Percentiles rank a stretch among this genome's conserved stretches.
These are phyloP conservation scores for Cryptococcus amylolentus DNA, from an alignment of 1,284 basidiomycete species.

Conservation along the genomic window DNA sequence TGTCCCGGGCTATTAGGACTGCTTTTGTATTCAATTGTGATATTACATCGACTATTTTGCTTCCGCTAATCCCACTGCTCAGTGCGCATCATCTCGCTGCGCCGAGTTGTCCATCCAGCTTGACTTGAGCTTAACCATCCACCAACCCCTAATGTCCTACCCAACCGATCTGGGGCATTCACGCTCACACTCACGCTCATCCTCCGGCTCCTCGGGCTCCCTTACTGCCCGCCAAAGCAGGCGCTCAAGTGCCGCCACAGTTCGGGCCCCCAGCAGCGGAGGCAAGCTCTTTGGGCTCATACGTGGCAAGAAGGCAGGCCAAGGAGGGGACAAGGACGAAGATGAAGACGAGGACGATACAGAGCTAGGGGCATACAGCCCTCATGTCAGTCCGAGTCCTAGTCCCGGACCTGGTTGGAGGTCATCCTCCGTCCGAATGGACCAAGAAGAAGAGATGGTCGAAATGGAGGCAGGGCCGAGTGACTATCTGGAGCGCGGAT, in stretches of 20 bases:
- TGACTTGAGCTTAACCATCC: background rate
- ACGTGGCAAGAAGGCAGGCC: background rate
- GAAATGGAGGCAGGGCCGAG: slow-evolving; percentile 18
- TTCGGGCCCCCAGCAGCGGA: background rate
- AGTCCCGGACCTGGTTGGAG: slow-evolving; percentile 8
- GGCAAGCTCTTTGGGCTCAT: slow-evolving; percentile 7
- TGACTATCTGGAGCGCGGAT: slow-evolving; percentile 13
- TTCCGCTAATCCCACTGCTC: too few relatives aligned
- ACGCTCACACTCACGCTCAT: slow-evolving; percentile 19
- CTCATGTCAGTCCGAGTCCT: background rate
- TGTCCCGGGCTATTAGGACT: too few relatives aligned
- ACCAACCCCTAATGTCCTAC: background rate
- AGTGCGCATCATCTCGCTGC: too few relatives aligned
- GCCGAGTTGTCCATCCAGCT: background rate
- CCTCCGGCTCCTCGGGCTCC: slow-evolving; percentile 20
- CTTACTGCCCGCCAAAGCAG: slow-evolving; percentile 19
- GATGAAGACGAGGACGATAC: background rate
- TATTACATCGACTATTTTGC: too few relatives aligned
- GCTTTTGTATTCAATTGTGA: too few relatives aligned
- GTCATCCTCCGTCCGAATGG: background rate
- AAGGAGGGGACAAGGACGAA: slow-evolving; percentile 3
- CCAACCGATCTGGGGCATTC: background rate
- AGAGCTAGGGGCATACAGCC: background rate
- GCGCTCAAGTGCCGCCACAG: slow-evolving; percentile 7
- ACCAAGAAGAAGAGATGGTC: slow-evolving; percentile 1